Evolutionary conservation across 2,329 filamentous ascomycete species (phyloP).

Genomic region (Penicillium digitatum): DNA sequence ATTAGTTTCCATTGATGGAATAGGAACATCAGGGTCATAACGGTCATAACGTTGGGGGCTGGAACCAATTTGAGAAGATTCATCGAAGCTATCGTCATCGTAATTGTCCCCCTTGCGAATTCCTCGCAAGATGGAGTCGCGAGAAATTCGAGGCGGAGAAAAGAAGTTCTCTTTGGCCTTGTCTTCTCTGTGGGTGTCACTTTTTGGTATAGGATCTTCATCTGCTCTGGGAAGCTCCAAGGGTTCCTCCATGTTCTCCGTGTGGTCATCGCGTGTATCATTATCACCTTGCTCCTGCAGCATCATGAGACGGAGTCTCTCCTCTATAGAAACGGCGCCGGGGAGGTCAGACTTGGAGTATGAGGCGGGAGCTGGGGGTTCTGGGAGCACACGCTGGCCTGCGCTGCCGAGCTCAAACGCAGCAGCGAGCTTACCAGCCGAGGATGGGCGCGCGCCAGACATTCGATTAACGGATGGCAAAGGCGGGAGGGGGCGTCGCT

Average conservation of each 20-base stretch:
- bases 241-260: neutral
- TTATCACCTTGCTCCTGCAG: slow-evolving; percentile 55
- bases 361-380: slow-evolving; percentile 64
- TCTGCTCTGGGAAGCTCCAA: slow-evolving; percentile 3
- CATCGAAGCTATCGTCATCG: slow-evolving; percentile 59
- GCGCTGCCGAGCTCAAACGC: slow-evolving; percentile 68
- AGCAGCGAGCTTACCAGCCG: slow-evolving; percentile 62
- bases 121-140: slow-evolving; percentile 87
- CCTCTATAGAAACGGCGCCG: slow-evolving; percentile 77
- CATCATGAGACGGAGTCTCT: slow-evolving; percentile 85
- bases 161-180: slow-evolving; percentile 56
- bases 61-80: slow-evolving; percentile 57
- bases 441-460: slow-evolving; percentile 48
- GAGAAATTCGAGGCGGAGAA: slow-evolving; percentile 73
- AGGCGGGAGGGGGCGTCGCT: slow-evolving; percentile 80
- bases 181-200: neutral
- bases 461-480: slow-evolving; percentile 57
- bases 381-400: slow-evolving; percentile 65
- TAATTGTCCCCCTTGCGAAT: slow-evolving; percentile 66
- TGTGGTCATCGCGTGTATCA: slow-evolving; percentile 23
- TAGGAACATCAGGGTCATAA: slow-evolving; percentile 82
- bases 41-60: slow-evolving; percentile 56
- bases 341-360: slow-evolving; percentile 73
- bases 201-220: neutral
- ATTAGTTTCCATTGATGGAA: slow-evolving; percentile 75